A percentile compares a stretch with the other conserved stretches of the same genome.
These are phyloP conservation scores for Exophiala bonariae DNA, from an alignment of 2,329 filamentous ascomycete species.

Conservation along the genomic window DNA sequence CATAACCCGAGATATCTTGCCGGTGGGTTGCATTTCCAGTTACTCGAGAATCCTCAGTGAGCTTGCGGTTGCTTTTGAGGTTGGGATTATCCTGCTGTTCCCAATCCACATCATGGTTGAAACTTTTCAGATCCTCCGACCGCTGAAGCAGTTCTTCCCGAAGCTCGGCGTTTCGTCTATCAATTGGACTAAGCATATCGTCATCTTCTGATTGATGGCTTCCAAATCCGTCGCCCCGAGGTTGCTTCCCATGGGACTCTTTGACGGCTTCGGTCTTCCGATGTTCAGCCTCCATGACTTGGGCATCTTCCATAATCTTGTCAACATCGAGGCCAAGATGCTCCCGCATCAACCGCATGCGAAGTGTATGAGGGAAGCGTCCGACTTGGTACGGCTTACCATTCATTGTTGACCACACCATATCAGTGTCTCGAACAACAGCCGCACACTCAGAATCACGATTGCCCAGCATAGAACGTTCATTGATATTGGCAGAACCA, in stretches of 20 bases:
- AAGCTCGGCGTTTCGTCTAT: conserved; percentile 31
- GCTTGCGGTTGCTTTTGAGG: conserved; percentile 54
- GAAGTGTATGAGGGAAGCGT: conserved; percentile 87
- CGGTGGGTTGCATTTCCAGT: conserved; percentile 63
- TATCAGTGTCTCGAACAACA: conserved; percentile 87
- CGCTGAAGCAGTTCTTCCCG: conserved; percentile 56
- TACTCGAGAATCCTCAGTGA: conserved; percentile 59
- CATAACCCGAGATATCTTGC: conserved; percentile 76
- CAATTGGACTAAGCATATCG: conserved; percentile 13
- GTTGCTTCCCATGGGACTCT: conserved; percentile 25
- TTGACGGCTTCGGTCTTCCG: conserved; percentile 54
- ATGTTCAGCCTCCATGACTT: conserved; percentile 65
- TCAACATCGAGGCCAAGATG: conserved; percentile 96
- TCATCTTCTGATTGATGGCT: conserved; percentile 14
- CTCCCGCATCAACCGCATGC: conserved; percentile 92
- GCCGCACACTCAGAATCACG: conserved; percentile 91
- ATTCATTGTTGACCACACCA: conserved; percentile 89
- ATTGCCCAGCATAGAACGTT: conserved; percentile 88
- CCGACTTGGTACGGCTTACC: conserved; percentile 87
- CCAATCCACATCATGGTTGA: conserved; percentile 74
- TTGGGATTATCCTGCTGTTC: conserved; percentile 60
- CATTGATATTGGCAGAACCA: conserved; percentile 97
- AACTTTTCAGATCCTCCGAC: conserved; percentile 62
- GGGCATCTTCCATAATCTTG: conserved; percentile 78
- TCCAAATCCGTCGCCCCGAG: conserved; percentile 22